Evolutionary conservation across 2,329 filamentous ascomycete genomes (phyloP).

Genomic region (Trichoderma afroharzianum): DNA sequence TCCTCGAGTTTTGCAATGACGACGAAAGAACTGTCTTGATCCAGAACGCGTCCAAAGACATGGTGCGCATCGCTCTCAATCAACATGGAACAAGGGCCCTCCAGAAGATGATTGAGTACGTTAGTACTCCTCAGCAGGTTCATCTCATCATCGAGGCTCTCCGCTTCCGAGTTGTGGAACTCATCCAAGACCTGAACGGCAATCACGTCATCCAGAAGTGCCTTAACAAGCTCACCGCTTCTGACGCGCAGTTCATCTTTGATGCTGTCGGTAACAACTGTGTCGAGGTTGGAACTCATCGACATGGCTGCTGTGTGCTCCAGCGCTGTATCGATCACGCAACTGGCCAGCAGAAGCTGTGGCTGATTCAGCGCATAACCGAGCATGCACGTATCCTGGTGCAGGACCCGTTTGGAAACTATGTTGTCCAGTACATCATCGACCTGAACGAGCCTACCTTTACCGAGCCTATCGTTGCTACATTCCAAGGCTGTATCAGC

Average conservation of each 20-base stretch:
- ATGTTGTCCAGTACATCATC: slow-evolving; percentile 97
- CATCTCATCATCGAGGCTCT: slow-evolving; percentile 84
- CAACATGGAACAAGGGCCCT: slow-evolving; percentile 94
- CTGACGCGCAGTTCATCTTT: slow-evolving; percentile 94
- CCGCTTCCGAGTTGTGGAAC: slow-evolving; percentile 77
- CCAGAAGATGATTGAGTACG: slow-evolving; percentile 99
- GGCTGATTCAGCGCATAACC: slow-evolving; percentile 84
- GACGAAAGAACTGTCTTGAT: slow-evolving; percentile 92
- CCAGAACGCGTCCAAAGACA: slow-evolving; percentile 79
- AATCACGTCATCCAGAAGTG: slow-evolving; percentile 99
- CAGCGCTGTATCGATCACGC: slow-evolving; percentile 98
- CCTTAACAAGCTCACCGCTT: slow-evolving; percentile 82
- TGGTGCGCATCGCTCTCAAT: slow-evolving; percentile 92
- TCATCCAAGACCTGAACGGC: slow-evolving; percentile 96
- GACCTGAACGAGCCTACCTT: slow-evolving; percentile 85
- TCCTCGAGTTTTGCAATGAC: slow-evolving; percentile 91
- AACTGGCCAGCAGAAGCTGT: slow-evolving; percentile 80
- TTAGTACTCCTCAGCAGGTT: slow-evolving; percentile 80
- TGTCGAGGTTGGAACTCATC: slow-evolving; percentile 89
- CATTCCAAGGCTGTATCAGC: slow-evolving; percentile 71
- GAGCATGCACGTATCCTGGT: slow-evolving; percentile 83
- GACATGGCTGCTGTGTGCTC: slow-evolving; percentile 95
- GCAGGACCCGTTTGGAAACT: slow-evolving; percentile 97
- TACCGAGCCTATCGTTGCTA: slow-evolving; percentile 80
- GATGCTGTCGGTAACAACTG: slow-evolving; percentile 85